These are phyloP conservation scores for Neurospora tetrasperma DNA, from an alignment of 495 filamentous ascomycete species.

Conservation along the genomic window DNA sequence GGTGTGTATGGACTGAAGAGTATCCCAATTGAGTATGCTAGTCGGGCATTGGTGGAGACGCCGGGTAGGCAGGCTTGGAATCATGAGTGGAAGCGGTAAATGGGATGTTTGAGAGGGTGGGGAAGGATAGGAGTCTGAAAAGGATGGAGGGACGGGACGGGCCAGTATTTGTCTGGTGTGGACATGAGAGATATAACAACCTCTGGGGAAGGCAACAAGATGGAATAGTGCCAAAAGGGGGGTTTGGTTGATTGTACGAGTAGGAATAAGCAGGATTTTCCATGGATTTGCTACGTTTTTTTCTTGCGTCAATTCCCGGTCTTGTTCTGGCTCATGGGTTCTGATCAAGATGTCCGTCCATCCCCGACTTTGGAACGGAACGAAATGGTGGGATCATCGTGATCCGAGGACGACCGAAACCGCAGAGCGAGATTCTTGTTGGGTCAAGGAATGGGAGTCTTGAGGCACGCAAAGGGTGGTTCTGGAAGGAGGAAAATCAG, in stretches of 20 bases:
- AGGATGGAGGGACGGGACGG: neutral
- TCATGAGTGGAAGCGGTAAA: constrained; percentile 49
- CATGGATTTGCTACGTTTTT: neutral
- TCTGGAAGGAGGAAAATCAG: neutral
- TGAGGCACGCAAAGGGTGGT: neutral
- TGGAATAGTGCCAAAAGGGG: neutral
- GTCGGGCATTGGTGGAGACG: constrained; percentile 64
- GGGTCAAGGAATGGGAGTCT: neutral
- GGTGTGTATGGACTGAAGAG: constrained; percentile 52
- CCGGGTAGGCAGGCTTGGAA: constrained; percentile 69
- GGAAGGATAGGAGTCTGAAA: neutral
- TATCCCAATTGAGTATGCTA: constrained; percentile 79
- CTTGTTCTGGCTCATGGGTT: neutral
- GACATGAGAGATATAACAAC: neutral
- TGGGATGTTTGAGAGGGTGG: neutral
- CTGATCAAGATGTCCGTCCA: neutral
- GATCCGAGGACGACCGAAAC: neutral
- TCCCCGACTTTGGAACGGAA: neutral
- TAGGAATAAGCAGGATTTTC: neutral
- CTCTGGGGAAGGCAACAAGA: neutral
- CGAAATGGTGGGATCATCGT: neutral
- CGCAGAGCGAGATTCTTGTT: neutral
- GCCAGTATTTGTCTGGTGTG: neutral
- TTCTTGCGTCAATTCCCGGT: neutral
- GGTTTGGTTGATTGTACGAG: neutral